Conservation (phyloP, 441 rosid genomes). For the Erodium trifolium region DNA sequence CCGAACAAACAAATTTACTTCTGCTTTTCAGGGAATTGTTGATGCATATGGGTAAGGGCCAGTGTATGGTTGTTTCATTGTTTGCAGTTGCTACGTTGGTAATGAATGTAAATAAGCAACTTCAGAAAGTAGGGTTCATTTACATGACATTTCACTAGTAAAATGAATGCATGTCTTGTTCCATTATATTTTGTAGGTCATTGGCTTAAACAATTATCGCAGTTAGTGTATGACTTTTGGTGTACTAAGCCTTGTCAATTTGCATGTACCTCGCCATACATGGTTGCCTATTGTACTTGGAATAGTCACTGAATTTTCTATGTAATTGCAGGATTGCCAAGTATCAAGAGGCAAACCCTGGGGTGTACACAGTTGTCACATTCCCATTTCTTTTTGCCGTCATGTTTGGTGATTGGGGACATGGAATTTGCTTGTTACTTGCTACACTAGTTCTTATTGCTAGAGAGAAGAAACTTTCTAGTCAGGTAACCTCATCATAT, state of each 20-base stretch:
- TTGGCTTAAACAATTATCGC: background rate
- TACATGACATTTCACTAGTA: background rate
- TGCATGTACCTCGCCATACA: background rate
- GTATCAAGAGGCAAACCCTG: conserved; percentile 97
- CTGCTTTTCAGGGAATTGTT: conserved; percentile 78
- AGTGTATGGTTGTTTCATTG: background rate
- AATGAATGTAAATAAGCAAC: background rate
- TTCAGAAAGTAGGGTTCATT: background rate
- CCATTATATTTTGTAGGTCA: background rate
- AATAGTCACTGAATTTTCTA: background rate
- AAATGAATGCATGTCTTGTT: too few relatives aligned
- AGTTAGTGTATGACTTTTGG: background rate
- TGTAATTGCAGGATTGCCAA: conserved; percentile 63
- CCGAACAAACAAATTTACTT: conserved; percentile 54
- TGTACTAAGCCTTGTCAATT: background rate
- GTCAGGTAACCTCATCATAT: conserved; percentile 49
- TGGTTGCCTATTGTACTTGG: background rate
- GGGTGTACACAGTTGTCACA: conserved; percentile 69
- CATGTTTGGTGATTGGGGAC: conserved; percentile 99
- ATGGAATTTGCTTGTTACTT: conserved; percentile 86
- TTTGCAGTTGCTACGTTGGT: background rate
- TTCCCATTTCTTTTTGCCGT: conserved; percentile 98
- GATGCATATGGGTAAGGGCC: conserved; percentile 76
- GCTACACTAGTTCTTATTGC: conserved; percentile 47
- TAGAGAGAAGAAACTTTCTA: conserved; percentile 75